These are phyloP conservation scores for Metrosideros polymorpha DNA, from an alignment of 441 rosid species.

Conservation along the genomic window DNA sequence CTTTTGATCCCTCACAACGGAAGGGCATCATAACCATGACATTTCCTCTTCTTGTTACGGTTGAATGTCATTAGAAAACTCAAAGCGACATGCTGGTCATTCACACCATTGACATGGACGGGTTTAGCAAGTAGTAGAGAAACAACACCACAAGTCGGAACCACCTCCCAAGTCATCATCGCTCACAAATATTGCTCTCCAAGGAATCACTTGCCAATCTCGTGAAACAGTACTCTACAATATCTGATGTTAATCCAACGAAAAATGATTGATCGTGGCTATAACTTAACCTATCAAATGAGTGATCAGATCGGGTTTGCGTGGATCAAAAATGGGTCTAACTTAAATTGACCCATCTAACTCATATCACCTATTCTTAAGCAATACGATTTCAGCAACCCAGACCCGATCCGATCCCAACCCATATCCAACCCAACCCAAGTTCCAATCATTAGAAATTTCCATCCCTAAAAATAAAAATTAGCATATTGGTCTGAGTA, in stretches of 20 bases:
- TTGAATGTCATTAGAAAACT: background rate
- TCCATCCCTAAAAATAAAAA: background rate
- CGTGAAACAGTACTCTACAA: too few relatives aligned
- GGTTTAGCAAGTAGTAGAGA: background rate
- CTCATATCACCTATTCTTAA: background rate
- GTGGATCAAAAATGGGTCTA: rapidly evolving
- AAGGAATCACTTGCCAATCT: rapidly evolving
- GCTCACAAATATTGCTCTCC: background rate
- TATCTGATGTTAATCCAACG: too few relatives aligned
- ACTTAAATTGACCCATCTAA: background rate
- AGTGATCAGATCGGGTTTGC: background rate
- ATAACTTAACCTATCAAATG: background rate
- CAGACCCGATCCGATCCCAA: background rate
- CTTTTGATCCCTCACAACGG: background rate
- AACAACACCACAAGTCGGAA: background rate
- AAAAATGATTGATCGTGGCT: background rate
- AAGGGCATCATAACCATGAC: background rate
- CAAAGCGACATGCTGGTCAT: background rate
- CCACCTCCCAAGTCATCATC: background rate
- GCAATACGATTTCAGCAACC: background rate
- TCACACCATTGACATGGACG: background rate
- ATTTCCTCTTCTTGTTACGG: background rate
- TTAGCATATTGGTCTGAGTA: rapidly evolving
- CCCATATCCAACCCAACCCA: background rate
- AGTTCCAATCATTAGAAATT: background rate